Evolutionary conservation across 164 flowering plant species (phyloP).

Genomic region (Macadamia integrifolia): DNA sequence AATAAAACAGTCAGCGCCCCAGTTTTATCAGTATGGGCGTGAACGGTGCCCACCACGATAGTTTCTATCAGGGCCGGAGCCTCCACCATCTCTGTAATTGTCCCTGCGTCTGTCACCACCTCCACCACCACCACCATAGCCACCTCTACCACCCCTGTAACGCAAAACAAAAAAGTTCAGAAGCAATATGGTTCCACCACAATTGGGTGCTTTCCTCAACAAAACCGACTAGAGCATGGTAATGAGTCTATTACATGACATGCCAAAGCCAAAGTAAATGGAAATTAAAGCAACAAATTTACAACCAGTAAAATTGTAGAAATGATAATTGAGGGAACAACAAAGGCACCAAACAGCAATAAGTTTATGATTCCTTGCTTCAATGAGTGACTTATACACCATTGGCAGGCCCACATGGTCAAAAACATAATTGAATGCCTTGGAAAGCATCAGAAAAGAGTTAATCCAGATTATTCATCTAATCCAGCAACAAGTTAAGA

Average conservation of each 20-base stretch:
- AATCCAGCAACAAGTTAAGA: too few relatives aligned
- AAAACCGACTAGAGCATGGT: background rate
- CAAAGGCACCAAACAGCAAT: too few relatives aligned
- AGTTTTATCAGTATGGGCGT: slow-evolving; percentile 62
- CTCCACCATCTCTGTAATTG: slow-evolving; percentile 74
- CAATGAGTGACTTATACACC: too few relatives aligned
- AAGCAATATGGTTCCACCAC: background rate
- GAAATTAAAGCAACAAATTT: too few relatives aligned
- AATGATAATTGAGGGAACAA: too few relatives aligned
- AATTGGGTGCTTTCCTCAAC: background rate
- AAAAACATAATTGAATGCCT: too few relatives aligned
- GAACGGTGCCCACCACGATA: slow-evolving; percentile 81
- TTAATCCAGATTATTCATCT: too few relatives aligned
- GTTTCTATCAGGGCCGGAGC: slow-evolving; percentile 87
- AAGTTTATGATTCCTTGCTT: too few relatives aligned
- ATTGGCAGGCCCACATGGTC: too few relatives aligned
- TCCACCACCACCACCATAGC: slow-evolving; percentile 42
- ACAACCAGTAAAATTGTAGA: too few relatives aligned
- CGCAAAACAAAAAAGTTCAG: slow-evolving; percentile 8
- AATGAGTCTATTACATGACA: background rate
- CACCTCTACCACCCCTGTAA: slow-evolving; percentile 48
- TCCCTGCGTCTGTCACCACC: slow-evolving; percentile 91
- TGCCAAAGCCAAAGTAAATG: too few relatives aligned
- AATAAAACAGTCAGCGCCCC: slow-evolving; percentile 26
- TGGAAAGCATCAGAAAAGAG: too few relatives aligned